Evolutionary conservation across 805 yeast species (phyloP), one percentile per base, ranked within the genome.

Genomic region (Ogataea nakhonphanomensis): DNA sequence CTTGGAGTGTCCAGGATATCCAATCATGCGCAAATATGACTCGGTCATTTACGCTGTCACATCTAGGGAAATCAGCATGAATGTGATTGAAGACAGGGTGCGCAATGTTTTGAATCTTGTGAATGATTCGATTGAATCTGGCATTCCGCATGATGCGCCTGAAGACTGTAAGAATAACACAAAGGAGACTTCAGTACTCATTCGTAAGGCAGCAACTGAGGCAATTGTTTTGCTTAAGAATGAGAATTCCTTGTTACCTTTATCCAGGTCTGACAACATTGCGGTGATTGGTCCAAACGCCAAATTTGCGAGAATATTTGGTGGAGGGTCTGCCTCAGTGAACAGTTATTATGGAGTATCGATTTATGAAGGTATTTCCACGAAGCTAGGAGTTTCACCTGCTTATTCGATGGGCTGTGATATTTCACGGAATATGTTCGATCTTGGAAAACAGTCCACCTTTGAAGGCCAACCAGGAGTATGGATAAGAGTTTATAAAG

Each of bases 1-100:
- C 55, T 62, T 80, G 49, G 85, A 81, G 57, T 78, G 79, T 81
- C 87, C 87, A 1, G 86, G 86, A 26, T 76, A 78, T 13, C 62
- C 79, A 6, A 55, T 71, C 30, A 70, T 66, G 54, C 64, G 80
- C 62, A 61, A 70, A 48, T 59, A 59, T 1, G 59, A 58, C 22
- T 58, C 67, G 9, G 58, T 76, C 12, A 45, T 63, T 7, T 77
- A 71, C 50, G 69, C 71, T 31, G 64, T 78, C n/a, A 48, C 46
- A 38, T 56, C 66, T 37, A 66, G 67, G 48, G 77, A 73, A 46
- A 57, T 77, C 33, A 69, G 61, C 48, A 42, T 45, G 9, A 66
- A 66, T 34, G 64, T 57, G 3, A 61, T 79, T 32, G 74, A 78
- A 50, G 71, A 66, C 7, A 67, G 78, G 45, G 81, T 67, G 28